Evolutionary conservation across 257 asterid species (phyloP).

Genomic region (Prunella vulgaris): DNA sequence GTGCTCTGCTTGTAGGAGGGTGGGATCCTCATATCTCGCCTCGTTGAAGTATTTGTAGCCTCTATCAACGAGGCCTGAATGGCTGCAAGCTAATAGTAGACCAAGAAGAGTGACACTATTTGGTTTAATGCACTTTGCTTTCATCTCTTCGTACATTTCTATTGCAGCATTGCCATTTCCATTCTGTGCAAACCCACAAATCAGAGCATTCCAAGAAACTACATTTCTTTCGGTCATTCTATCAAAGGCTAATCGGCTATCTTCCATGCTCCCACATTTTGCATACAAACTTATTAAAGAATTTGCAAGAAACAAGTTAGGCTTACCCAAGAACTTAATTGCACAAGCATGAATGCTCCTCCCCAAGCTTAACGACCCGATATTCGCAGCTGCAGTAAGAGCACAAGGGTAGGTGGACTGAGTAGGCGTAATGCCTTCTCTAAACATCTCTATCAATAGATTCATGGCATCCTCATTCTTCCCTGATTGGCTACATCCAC

Average conservation of each 20-base stretch:
- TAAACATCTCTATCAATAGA: slow-evolving; percentile 61
- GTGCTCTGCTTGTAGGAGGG: slow-evolving; percentile 56
- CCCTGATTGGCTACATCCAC: slow-evolving; percentile 71
- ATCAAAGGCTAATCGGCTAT: slow-evolving; percentile 39
- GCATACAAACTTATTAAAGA: slow-evolving; percentile 75
- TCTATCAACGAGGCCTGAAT: slow-evolving; percentile 60
- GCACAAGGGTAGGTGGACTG: slow-evolving; percentile 56
- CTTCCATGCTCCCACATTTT: slow-evolving; percentile 82
- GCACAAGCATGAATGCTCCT: slow-evolving; percentile 79
- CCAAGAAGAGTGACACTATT: slow-evolving; percentile 70
- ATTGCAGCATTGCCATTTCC: slow-evolving; percentile 60
- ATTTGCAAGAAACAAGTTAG: slow-evolving; percentile 50
- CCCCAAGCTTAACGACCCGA: slow-evolving; percentile 73
- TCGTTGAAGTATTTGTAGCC: slow-evolving; percentile 51
- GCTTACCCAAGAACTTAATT: slow-evolving; percentile 59
- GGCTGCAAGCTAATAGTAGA: slow-evolving; percentile 64
- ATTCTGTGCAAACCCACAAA: slow-evolving; percentile 82
- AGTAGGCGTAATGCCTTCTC: slow-evolving; percentile 55
- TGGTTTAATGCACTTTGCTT: slow-evolving; percentile 29
- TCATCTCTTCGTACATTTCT: slow-evolving; percentile 42
- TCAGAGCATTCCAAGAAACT: slow-evolving; percentile 83
- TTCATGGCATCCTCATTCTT: slow-evolving; percentile 66
- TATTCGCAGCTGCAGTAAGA: slow-evolving; percentile 61
- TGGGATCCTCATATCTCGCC: slow-evolving; percentile 32
- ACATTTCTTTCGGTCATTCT: slow-evolving; percentile 37